Evolutionary conservation across 441 rosid genomes (phyloP), one percentile per base, ranked within the genome.

Genomic region (Adansonia gregorii): DNA sequence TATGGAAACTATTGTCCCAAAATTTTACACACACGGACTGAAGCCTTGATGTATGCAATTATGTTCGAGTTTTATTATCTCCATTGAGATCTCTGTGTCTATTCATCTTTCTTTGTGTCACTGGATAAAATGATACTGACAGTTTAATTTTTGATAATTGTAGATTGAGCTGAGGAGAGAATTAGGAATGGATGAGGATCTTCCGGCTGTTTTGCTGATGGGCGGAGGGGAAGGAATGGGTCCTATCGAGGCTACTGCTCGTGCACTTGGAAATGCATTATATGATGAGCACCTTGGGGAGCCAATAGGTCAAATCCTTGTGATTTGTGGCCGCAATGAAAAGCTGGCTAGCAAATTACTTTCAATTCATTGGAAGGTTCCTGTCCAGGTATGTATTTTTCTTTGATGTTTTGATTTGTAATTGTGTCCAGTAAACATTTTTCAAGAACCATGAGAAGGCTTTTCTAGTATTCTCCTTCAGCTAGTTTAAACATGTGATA

Each of bases 211-310:
- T 51, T 83, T 96, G 81, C 84, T 96, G 77, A 96, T 94, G 99
- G 99, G 99, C 14, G 99, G 99, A 86, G 99, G 98, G 75, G 99
- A 96, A 88, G 99, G 99, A 64, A 96, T 96, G 99, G 99, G 98
- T 8, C 99, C 99, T 12, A 94, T 96, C 14, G 98, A 96, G 87
- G 90, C 92, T 76, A 93, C 98, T 76, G 98, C 99, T 55, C 84
- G 86, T 61, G 97, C 95, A 46, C 94, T 95, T 52, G 95, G 87
- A 59, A 82, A 93, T 83, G 89, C 94, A 17, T 86, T 95, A 80
- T 94, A 88, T 81, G 89, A 95, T 73, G 94, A 94, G 82, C 84
- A 80, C 80, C 90, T 88, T 65, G 96, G 93, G 59, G 92, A 86
- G 81, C 92, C 98, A 76, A 85, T 82, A 20, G 99, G 98, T 73